Base-by-base conservation (phyloP, 2,329 filamentous ascomycete species). In the Lachnellula occidentalis region DNA sequence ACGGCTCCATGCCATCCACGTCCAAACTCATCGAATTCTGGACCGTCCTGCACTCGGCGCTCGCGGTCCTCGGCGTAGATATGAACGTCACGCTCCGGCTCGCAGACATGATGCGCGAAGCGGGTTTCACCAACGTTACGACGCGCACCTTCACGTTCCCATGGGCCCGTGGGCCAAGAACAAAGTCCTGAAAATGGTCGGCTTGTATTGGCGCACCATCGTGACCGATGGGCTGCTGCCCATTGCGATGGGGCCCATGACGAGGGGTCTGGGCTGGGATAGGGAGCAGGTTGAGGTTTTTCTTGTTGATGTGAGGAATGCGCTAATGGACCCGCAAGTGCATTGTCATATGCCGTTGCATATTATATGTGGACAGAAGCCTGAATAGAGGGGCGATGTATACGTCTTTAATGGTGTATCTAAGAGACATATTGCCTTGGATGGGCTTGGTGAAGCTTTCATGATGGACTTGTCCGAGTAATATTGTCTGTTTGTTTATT, bases 271-370 rank as follows among this genome's bases (percentile, higher is more conserved):
- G 51, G 69, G 70, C 1, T 81, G 78, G 78, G 69, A 68, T 15
- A 70, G 70, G 31, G 74, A 77, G 36, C 69, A 79, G 56, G 75
- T 78, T 9, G 74, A 80, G 58, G 58, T 76, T 12, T 76, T 77
- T 56, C 71, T 80, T 15, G 67, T 77, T 12, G 69, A 74, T 17
- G 76, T 80, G 15, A 69, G 76, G 57, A 76, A 70, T 56, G 76
- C 74, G n/a, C 78, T 77, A 58, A 68, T 70, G 58, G 75, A 77
- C 14, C 42, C 17, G 17, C 55, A 42, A 45, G 53, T 69, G 68
- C 60, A 72, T 76, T 61, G 70, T 74, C 80, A 79, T 58, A 82
- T 82, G 79, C 78, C 78, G 8, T 70, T 81, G 59, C 74, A 80
- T 62, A 72, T 81, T 50, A 70, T 80, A 12, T 81, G 78, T 60